Base-by-base conservation (phyloP, 768 basidiomycete species). In the Leccinum barrowsii region DNA sequence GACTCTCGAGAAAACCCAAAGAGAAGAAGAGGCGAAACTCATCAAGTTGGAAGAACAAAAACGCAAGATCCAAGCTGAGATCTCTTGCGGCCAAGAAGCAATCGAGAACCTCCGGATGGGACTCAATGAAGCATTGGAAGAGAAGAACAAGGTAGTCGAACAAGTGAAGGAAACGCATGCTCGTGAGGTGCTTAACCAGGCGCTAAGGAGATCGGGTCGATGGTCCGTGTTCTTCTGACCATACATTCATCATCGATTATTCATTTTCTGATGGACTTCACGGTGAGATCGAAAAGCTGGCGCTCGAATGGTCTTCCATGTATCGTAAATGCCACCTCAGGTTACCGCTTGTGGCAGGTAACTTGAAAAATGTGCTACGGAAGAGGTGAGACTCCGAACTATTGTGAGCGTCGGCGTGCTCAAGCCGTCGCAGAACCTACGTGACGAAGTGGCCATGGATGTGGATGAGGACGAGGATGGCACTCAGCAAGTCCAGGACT, bases 311-410 rank as follows among this genome's bases (percentile, higher is more conserved):
- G 22, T 91, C 93, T 22, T 78, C 87, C 0, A 82, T 91, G 49
- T 98, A 98, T 70, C 84, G 95, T 15, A 92, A 91, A 67, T 98
- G 96, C 73, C 84, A 97, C 65, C 89, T 98, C 63, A 82, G 82
- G 58, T 72, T 99, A 17, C 94, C 96, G 0, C 76, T 98, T 12
- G 64, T 80, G 13, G 71, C 81, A 55, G 97, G 96, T 6, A 82
- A 85, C 66, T 75, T 98, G 55, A 87, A 85, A 71, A 84, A 90
- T 64, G 92, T 98, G 2, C 91, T 96, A 90, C 98, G 85, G 94
- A 98, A 69, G 97, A 98, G 85, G 94, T 92, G 50, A 42, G 77
- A 63, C 6, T 5, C 7, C 12, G 30, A 8, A n/a, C 24, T 15
- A 34, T 30, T 46, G 7, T 37, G 5, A 30, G 13, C 21, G 30